Evolutionary conservation across 1,284 basidiomycete genomes (phyloP), one percentile per base, ranked within the genome.

Genomic region (Cryptococcus sp.): DNA sequence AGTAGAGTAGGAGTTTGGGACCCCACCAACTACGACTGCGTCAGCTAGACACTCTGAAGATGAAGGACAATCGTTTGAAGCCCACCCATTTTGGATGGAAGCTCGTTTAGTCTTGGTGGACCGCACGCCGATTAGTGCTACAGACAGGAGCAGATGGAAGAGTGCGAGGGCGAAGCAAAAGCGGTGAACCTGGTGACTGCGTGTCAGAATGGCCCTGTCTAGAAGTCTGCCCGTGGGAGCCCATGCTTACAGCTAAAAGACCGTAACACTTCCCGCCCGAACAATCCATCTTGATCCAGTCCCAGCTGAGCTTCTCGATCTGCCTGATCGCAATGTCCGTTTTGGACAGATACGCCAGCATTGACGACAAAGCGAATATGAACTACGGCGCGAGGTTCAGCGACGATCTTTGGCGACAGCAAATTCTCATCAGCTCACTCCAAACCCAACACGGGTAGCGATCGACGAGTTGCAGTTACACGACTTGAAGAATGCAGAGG

Each of bases 391-490:
- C 56, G 18, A 60, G 51, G 36, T 35, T n/a, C 4, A 35, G 13
- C 20, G 42, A 5, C 12, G 36, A 28, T 37, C 33, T 53, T 33
- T 33, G n/a, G n/a, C n/a, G n/a, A n/a, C n/a, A 36, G n/a, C 18
- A 28, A 48, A 21, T n/a, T n/a, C 12, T 11, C 23, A 18, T 47
- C 8, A 28, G 50, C 85, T 56, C 72, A 91, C 91, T 20, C 92
- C 92, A 79, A 94, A 98, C 40, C 95, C 95, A 57, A 98, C 88
- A 70, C 95, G 87, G 38, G 95, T 98, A 0, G 95, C 95, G 65
- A 98, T 98, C 0, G 92, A 96, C 11, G 92, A 96, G 73, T 98
- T 97, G 80, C 95, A 98, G 77, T 98, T 98, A 79, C 95, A 98
- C 55, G 91, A 94, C 81, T 96, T 96, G 84, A 87, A 96, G 79